Percentiles rank a stretch among this genome's conserved stretches.
Evolutionary conservation across 2,329 filamentous ascomycete genomes (phyloP).

Genomic region (Gnomoniopsis smithogilvyi): DNA sequence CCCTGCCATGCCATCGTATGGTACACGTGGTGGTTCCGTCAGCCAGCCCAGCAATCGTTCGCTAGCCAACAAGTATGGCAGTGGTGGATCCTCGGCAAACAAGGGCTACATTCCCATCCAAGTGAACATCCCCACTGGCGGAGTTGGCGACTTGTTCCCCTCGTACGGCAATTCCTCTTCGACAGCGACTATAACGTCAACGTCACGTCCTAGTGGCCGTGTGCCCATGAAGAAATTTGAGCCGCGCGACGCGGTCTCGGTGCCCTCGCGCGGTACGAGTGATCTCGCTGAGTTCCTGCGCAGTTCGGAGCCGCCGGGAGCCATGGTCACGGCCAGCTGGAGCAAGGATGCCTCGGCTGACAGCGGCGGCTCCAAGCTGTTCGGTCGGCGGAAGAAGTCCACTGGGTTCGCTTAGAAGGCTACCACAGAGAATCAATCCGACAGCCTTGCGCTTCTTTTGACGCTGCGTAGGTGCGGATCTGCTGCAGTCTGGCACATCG

Average conservation of each 20-base stretch:
- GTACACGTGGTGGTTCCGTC: constrained; percentile 27
- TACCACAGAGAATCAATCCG: neutral
- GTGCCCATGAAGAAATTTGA: constrained; percentile 57
- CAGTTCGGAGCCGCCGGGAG: constrained; percentile 59
- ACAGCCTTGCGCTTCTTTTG: neutral
- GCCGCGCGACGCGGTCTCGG: constrained; percentile 48
- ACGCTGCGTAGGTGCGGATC: neutral
- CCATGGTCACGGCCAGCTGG: neutral
- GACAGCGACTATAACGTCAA: constrained; percentile 13
- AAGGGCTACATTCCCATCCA: constrained; percentile 51
- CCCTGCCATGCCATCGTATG: constrained; percentile 10
- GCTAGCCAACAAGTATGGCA: constrained; percentile 37
- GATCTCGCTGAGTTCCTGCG: constrained; percentile 72
- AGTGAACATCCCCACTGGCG: constrained; percentile 43
- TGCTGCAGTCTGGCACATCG: neutral
- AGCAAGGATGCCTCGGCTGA: neutral
- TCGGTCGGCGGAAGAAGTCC: constrained; percentile 17
- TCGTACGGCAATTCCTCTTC: constrained; percentile 26
- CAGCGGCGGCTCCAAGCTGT: constrained; percentile 8
- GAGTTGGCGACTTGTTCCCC: constrained; percentile 33
- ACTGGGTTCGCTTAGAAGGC: constrained; percentile 9
- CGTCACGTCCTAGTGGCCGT: constrained; percentile 27
- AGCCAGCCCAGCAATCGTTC: constrained; percentile 30
- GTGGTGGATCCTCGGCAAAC: constrained; percentile 19
- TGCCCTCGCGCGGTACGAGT: constrained; percentile 47